These are phyloP conservation scores for Microdochium paspali DNA, from an alignment of 2,329 filamentous ascomycete genomes.

Conservation along the genomic window DNA sequence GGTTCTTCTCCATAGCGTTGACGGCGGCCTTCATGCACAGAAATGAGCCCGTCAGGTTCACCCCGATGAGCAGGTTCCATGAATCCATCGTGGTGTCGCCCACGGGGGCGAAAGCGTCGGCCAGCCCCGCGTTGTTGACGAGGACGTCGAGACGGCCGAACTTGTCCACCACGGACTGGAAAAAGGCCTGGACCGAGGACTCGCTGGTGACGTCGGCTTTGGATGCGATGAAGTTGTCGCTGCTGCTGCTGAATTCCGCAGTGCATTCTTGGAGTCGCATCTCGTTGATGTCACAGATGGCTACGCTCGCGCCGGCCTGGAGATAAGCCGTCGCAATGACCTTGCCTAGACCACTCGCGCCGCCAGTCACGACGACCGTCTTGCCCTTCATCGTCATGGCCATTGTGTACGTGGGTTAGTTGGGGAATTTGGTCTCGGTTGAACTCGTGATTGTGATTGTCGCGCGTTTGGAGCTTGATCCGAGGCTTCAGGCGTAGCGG, in stretches of 20 bases:
- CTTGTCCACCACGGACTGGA: constrained; percentile 3
- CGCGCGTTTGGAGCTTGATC: too few species aligned
- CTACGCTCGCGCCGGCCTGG: constrained; percentile 19
- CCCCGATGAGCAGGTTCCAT: constrained; percentile 23
- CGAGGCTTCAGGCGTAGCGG: too few species aligned
- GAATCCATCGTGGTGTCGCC: constrained; percentile 24
- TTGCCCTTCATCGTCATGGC: constrained; percentile 11
- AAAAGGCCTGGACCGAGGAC: constrained; percentile 12
- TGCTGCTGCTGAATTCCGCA: constrained; percentile 9
- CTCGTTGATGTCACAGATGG: constrained; percentile 20
- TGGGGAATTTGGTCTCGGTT: too few species aligned
- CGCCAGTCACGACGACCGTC: constrained; percentile 21
- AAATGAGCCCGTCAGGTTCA: constrained; percentile 17
- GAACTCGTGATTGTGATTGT: too few species aligned
- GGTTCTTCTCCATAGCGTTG: background rate
- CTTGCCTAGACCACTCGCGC: constrained; percentile 20
- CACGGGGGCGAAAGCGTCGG: constrained; percentile 15
- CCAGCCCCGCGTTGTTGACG: constrained; percentile 6
- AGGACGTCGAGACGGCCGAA: constrained; percentile 7
- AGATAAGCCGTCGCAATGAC: constrained; percentile 20
- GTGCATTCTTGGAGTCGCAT: constrained; percentile 6
- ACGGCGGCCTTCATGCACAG: background rate
- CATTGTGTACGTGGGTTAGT: too few species aligned
- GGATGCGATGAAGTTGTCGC: constrained; percentile 8
- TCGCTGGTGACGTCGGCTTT: constrained; percentile 23